Evolutionary conservation across 108 stramenopile genomes (phyloP).

Genomic region (Fragilariopsis cylindrus): DNA sequence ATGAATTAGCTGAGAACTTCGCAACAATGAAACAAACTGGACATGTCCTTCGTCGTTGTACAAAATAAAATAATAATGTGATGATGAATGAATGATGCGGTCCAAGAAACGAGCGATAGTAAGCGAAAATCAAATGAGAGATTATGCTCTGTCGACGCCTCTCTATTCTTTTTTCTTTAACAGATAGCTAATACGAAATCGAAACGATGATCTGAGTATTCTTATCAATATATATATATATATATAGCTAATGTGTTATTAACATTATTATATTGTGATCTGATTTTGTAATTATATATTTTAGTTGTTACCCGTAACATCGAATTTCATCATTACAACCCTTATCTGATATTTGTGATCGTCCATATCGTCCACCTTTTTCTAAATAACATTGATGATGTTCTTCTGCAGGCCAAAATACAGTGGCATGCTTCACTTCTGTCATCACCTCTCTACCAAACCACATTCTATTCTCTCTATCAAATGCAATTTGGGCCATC

Average conservation of each 20-base stretch:
- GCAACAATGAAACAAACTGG: conserved; percentile 48
- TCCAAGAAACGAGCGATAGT: too few relatives aligned
- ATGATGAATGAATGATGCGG: too few relatives aligned
- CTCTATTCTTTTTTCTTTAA: too few relatives aligned
- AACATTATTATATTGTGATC: too few relatives aligned
- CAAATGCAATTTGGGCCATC: conserved; percentile 35
- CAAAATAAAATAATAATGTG: too few relatives aligned
- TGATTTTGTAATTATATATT: too few relatives aligned
- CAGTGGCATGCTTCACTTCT: conserved; percentile 51
- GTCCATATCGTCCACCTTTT: conserved; percentile 58
- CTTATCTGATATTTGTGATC: conserved; percentile 69
- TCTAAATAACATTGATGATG: conserved; percentile 85
- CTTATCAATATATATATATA: too few relatives aligned
- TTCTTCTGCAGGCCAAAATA: conserved; percentile 84
- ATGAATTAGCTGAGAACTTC: conserved; percentile 31
- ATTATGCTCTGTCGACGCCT: too few relatives aligned
- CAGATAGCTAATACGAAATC: too few relatives aligned
- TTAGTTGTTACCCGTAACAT: conserved; percentile 44
- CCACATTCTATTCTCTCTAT: conserved; percentile 32
- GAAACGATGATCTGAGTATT: too few relatives aligned
- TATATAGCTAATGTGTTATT: too few relatives aligned
- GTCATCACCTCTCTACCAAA: conserved; percentile 52
- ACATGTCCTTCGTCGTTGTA: conserved; percentile 38
- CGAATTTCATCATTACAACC: conserved; percentile 68
- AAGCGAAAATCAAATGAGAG: too few relatives aligned